Evolutionary conservation across 192 early-diverging fungal genomes (phyloP), one percentile per base, ranked within the genome.

Genomic region (Umbelopsis ramanniana): DNA sequence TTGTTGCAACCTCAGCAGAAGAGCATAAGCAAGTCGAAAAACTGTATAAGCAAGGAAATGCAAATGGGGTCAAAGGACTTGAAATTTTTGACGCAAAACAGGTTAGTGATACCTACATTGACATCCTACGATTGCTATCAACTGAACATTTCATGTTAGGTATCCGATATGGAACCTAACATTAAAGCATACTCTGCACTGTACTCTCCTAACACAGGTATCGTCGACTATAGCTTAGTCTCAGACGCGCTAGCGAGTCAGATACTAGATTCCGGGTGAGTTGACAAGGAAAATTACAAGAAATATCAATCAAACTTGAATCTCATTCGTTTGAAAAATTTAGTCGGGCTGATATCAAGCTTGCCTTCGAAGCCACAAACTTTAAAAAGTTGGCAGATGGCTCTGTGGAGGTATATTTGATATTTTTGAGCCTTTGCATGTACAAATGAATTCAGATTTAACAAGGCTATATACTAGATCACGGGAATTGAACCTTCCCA

Each of bases 1-100:
- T 88, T 46, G 85, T 88, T 6, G 84, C 81, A 10, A 53, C 53
- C 5, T 68, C 54, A 10, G 73, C 63, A 23, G 72, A 79, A 6
- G 81, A 86, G 69, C 72, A 73, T 48, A 69, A 54, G 33, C 40
- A 66, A 35, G 68, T 88, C 35, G 72, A 77, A 33, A 70, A 73
- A 22, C 40, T 86, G 7, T 72, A 74, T 35, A n/a, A 45, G 8
- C 67, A 63, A 45, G 77, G 69, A 24, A 70, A 67, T 3, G 54
- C 68, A 22, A 79, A 79, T 68, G 77, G 77, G 21, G 77, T 71
- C 53, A 72, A 79, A 38, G 77, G 63, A 8, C 52, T 79, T 21
- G 53, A 79, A 22, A 75, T 79, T 40, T 46, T 74, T 21, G 66
- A 79, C 52, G 68, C 69, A 50, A 72, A 74, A 23, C 50, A 75